Evolutionary conservation across 164 flowering plant genomes (phyloP).

Genomic region (Pachysandra terminalis): DNA sequence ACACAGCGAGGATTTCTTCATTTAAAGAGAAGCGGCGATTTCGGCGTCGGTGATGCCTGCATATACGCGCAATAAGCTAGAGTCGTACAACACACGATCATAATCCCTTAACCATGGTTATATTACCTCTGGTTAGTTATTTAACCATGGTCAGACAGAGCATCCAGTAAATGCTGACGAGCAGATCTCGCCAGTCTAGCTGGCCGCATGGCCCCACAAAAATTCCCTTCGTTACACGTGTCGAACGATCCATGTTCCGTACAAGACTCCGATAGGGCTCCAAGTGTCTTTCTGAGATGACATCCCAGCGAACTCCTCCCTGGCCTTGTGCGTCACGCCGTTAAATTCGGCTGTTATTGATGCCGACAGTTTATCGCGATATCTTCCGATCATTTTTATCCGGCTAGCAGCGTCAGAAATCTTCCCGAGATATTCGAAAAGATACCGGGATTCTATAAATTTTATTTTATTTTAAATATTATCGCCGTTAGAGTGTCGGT

Average conservation of each 20-base stretch:
- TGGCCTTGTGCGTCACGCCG: too few relatives aligned
- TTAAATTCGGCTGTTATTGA: too few relatives aligned
- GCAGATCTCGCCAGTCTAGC: neutral
- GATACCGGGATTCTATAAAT: too few relatives aligned
- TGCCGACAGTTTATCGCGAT: too few relatives aligned
- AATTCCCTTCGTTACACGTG: neutral
- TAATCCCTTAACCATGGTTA: neutral
- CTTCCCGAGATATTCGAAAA: too few relatives aligned
- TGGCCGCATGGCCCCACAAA: neutral
- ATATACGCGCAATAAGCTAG: neutral
- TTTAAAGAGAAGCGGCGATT: neutral
- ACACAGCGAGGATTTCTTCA: neutral
- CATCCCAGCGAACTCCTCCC: neutral
- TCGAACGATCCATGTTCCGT: too few relatives aligned
- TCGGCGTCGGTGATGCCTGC: slow-evolving; percentile 1
- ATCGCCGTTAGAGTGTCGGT: too few relatives aligned
- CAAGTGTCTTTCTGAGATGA: neutral
- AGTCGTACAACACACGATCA: too few relatives aligned
- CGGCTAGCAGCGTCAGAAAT: too few relatives aligned
- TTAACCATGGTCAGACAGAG: slow-evolving; percentile 2
- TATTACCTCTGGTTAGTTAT: neutral
- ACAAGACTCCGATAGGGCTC: too few relatives aligned
- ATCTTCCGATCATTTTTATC: too few relatives aligned
- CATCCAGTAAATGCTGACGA: slow-evolving; percentile 4
- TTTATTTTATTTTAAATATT: too few relatives aligned